These are phyloP conservation scores for Entomortierella lignicola DNA, from an alignment of 192 early-diverging fungal species.

Conservation along the genomic window DNA sequence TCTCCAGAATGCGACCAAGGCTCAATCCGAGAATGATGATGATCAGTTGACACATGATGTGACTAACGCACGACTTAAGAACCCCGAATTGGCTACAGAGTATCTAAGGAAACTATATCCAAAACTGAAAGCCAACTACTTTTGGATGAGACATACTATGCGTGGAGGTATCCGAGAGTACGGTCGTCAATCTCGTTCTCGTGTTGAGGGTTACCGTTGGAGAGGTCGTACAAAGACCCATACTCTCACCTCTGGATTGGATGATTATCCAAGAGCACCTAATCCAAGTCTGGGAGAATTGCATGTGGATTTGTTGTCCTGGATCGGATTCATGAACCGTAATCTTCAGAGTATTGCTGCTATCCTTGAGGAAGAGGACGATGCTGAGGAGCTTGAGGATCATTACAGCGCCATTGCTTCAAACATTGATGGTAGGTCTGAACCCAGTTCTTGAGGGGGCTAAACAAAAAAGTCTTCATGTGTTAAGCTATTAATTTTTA, in stretches of 20 bases:
- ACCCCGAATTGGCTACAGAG: slow-evolving; percentile 54
- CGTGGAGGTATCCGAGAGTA: slow-evolving; percentile 68
- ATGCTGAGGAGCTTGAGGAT: slow-evolving; percentile 65
- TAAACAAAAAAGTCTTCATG: no score
- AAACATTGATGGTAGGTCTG: slow-evolving; percentile 63
- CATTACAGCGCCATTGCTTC: slow-evolving; percentile 63
- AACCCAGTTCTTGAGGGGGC: not conserved
- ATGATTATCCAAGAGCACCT: slow-evolving; percentile 91
- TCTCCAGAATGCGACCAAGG: slow-evolving; percentile 29
- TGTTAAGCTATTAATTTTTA: no score
- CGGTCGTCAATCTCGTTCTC: slow-evolving; percentile 54
- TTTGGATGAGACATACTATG: slow-evolving; percentile 87
- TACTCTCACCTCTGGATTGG: slow-evolving; percentile 90
- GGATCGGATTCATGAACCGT: slow-evolving; percentile 75
- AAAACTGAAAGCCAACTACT: slow-evolving; percentile 73
- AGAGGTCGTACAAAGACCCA: slow-evolving; percentile 85
- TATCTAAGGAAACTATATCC: slow-evolving; percentile 69
- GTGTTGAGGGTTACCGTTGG: slow-evolving; percentile 88
- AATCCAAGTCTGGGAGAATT: slow-evolving; percentile 79
- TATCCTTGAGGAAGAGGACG: slow-evolving; percentile 66
- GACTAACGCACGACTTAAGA: slow-evolving; percentile 54
- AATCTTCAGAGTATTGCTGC: slow-evolving; percentile 69
- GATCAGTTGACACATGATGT: slow-evolving; percentile 20
- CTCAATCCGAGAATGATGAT: slow-evolving; percentile 9
- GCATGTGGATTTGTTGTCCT: slow-evolving; percentile 83